Percentiles rank a stretch among this genome's conserved stretches.
phyloP scores from a whole-genome alignment of 495 filamentous ascomycete species.

The Chaetomium cochliodes region DNA sequence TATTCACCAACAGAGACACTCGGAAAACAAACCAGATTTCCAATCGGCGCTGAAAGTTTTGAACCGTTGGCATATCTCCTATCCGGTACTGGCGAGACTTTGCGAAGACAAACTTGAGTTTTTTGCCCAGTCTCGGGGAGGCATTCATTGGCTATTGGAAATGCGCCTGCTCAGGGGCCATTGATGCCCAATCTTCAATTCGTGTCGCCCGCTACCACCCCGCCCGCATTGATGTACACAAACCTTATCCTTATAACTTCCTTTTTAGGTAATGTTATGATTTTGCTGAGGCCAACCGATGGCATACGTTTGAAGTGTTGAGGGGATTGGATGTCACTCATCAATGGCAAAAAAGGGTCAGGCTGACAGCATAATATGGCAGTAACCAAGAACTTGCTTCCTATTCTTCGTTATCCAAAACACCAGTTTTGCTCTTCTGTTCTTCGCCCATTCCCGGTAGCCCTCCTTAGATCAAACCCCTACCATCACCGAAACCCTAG shows the following conservation, averaged over 20 bases:
- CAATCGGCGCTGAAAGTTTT: neutral
- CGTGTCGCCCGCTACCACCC: neutral
- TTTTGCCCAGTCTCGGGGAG: neutral
- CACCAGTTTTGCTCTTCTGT: constrained; percentile 9
- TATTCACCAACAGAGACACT: neutral
- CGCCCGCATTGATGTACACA: neutral
- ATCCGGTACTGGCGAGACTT: neutral
- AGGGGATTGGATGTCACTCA: neutral
- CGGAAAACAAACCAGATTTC: neutral
- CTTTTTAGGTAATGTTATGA: neutral
- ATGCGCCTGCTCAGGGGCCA: neutral
- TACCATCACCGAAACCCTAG: neutral
- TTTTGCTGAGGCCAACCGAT: too few species aligned
- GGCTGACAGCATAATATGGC: neutral
- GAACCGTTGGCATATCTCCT: neutral
- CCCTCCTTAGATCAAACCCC: neutral
- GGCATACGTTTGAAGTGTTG: too few species aligned
- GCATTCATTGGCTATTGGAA: neutral
- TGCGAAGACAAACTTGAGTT: too few species aligned
- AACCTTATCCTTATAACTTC: neutral
- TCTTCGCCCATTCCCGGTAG: neutral
- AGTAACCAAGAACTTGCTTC: constrained; percentile 4
- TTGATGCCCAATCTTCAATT: neutral
- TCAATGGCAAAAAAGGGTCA: neutral
- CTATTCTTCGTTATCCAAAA: constrained; percentile 10